Conservation (phyloP, 2,329 filamentous ascomycete species). For the Pezicula rhizophila region DNA sequence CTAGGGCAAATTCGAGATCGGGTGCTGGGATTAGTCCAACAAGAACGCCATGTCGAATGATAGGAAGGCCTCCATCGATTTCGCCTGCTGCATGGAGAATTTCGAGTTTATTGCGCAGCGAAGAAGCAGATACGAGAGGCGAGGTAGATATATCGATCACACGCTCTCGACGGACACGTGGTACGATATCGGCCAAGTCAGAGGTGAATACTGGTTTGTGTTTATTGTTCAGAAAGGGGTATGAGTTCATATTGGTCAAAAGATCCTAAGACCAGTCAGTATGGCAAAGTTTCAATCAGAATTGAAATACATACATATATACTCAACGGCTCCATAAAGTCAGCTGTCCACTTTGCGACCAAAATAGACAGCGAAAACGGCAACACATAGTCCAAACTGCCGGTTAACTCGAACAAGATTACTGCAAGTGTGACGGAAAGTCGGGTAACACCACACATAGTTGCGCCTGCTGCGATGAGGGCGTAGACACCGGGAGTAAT, state of each 20-base stretch:
- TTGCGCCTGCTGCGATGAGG: conserved; percentile 87
- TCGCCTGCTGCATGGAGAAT: conserved; percentile 79
- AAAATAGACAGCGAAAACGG: conserved; percentile 90
- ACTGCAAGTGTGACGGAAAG: conserved; percentile 90
- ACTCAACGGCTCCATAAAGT: conserved; percentile 87
- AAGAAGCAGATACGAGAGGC: conserved; percentile 69
- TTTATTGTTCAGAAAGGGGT: conserved; percentile 96
- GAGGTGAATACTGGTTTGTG: conserved; percentile 86
- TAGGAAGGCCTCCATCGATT: conserved; percentile 84
- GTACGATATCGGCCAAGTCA: conserved; percentile 80
- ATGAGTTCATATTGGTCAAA: conserved; percentile 93
- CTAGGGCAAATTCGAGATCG: conserved; percentile 87
- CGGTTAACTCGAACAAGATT: conserved; percentile 92
- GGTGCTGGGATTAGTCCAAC: conserved; percentile 90
- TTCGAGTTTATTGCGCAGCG: conserved; percentile 75
- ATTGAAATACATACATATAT: conserved; percentile 63
- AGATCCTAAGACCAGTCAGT: conserved; percentile 56
- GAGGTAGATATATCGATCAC: conserved; percentile 85
- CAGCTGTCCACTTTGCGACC: conserved; percentile 96
- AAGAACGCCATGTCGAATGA: conserved; percentile 70
- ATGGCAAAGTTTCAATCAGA: background rate
- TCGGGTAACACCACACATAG: conserved; percentile 95
- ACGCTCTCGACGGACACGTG: conserved; percentile 65
- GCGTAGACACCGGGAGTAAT: conserved; percentile 97
- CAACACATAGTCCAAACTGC: conserved; percentile 88